Evolutionary conservation across 202 grass and related monocot species (phyloP), one percentile per base, ranked within the genome.

Genomic region (Carex arenaria): DNA sequence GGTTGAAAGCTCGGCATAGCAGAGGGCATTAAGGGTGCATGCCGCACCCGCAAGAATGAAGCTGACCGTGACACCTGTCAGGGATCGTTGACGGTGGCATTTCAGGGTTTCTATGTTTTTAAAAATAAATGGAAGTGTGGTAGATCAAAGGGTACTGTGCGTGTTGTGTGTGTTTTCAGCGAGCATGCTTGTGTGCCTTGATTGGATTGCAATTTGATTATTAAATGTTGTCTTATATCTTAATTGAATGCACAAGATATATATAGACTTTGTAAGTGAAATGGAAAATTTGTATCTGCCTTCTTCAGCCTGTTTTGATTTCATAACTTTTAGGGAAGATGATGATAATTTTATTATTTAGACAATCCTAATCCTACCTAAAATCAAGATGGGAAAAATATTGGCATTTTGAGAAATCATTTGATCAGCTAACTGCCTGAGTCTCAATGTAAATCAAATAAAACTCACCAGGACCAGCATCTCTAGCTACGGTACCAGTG

Each of bases 401-500:
- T 10, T 49, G n/a, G 42, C 43, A 49, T 72, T 68, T 5, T 17
- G 3, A 18, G 2, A 18, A 40, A 40, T 9, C 60, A 62, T 23
- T 23, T 65, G 26, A 15, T 30, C 26, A 65, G 3, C 12, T 49
- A 49, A 49, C 10, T 49, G 45, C 10, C 45, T 32, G 15, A 32
- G 11, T 65, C 62, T 30, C 62, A 65, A 15, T 1, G 62, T 26
- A 67, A 67, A 67, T 26, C 43, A 73, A 52, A 73, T 15, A 30
- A 52, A 38, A 83, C 80, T 87, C 7, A 97, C 93, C 96, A 28
- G 96, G 96, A 28, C 96, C 96, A 28, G 91, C 89, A 88, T 99
- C 96, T 85, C 82, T 93, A 85, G 96, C 96, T 32, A 99, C 93
- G 38, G 96, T 99, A 17, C 96, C 96, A 68, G 96, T 99, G 83